Conservation (phyloP, 1,284 basidiomycete genomes). For the Moesziomyces antarcticus region DNA sequence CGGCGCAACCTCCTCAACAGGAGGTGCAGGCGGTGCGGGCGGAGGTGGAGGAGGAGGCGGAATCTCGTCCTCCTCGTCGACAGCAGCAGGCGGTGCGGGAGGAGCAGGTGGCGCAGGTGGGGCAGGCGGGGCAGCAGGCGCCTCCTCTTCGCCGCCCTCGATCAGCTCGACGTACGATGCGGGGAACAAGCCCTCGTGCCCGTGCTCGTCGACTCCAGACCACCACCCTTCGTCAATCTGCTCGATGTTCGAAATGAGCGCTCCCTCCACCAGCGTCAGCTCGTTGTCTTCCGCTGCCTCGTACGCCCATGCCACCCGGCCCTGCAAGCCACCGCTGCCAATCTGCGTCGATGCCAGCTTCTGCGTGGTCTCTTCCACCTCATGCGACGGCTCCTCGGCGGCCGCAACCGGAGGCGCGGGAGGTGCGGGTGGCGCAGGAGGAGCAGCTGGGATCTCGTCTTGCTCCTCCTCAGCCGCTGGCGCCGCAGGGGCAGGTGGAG, state of each 20-base stretch:
- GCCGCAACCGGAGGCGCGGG: slow-evolving; percentile 2
- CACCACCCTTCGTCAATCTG: slow-evolving; percentile 67
- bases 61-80: slow-evolving; percentile 24
- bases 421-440: slow-evolving; percentile 25
- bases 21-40: slow-evolving; percentile 49
- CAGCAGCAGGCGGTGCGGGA: slow-evolving; percentile 18
- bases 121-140: slow-evolving; percentile 38
- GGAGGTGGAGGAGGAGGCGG: slow-evolving; percentile 71
- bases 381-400: slow-evolving; percentile 5
- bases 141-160: slow-evolving; percentile 29
- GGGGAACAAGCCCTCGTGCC: slow-evolving; percentile 63
- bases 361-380: slow-evolving; percentile 19
- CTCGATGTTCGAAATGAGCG: slow-evolving; percentile 56
- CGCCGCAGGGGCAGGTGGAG: slow-evolving; percentile 40
- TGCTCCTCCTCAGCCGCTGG: slow-evolving; percentile 8
- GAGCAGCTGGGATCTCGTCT: slow-evolving; percentile 28
- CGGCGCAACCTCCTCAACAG: slow-evolving; percentile 24
- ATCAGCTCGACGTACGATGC: slow-evolving; percentile 64
- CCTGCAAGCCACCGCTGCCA: slow-evolving; percentile 36
- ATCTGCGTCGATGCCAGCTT: slow-evolving; percentile 43
- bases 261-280: slow-evolving; percentile 58
- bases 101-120: slow-evolving; percentile 42
- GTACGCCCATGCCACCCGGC: slow-evolving; percentile 62
- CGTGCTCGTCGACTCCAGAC: slow-evolving; percentile 59
- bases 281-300: slow-evolving; percentile 65